phyloP scores from a whole-genome alignment of 2,329 filamentous ascomycete species.

The Pseudofabraea citricarpa region DNA sequence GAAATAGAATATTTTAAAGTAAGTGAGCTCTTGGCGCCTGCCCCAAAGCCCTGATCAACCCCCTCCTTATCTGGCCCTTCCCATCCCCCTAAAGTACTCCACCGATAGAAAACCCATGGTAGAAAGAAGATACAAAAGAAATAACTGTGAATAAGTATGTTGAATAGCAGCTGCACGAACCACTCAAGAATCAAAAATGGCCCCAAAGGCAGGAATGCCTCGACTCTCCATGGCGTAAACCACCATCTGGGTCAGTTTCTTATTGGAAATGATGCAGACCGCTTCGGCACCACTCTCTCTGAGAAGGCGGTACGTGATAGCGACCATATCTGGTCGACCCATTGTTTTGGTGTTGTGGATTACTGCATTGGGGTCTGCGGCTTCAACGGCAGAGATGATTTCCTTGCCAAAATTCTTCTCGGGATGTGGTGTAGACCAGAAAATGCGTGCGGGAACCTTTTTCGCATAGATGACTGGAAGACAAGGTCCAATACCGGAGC shows the following conservation, averaged over 20 bases:
- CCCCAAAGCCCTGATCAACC: too few relatives aligned
- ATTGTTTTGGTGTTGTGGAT: conserved; percentile 30
- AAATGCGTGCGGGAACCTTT: conserved; percentile 19
- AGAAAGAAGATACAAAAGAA: too few relatives aligned
- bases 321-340: conserved; percentile 30
- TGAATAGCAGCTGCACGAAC: too few relatives aligned
- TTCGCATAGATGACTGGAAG: conserved; percentile 32
- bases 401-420: conserved; percentile 28
- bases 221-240: conserved; percentile 34
- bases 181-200: conserved; percentile 31
- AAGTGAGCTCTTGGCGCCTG: too few relatives aligned
- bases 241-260: conserved; percentile 31
- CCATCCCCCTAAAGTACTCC: too few relatives aligned
- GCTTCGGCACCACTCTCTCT: conserved; percentile 30
- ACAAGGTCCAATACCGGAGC: conserved; percentile 68
- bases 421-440: conserved; percentile 33
- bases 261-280: conserved; percentile 33
- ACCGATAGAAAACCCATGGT: too few relatives aligned
- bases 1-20: too few relatives aligned
- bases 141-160: too few relatives aligned
- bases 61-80: too few relatives aligned
- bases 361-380: conserved; percentile 27
- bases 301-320: conserved; percentile 23
- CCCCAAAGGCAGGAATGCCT: conserved; percentile 31
- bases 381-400: conserved; percentile 26